These are phyloP conservation scores for Phaeotremella skinneri DNA, from an alignment of 768 basidiomycete species.

Conservation along the genomic window DNA sequence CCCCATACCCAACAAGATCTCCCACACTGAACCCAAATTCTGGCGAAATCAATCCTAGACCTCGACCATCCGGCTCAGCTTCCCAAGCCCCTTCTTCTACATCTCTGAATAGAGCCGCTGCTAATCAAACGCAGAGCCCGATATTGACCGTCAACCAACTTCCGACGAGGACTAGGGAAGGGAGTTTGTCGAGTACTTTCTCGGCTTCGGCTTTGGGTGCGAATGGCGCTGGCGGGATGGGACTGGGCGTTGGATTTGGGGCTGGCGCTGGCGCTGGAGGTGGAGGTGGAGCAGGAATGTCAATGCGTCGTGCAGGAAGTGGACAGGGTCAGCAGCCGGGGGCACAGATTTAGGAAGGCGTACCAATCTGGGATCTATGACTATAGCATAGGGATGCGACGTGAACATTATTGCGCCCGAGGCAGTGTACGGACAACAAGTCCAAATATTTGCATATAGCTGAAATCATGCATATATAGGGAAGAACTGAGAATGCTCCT, in stretches of 20 bases:
- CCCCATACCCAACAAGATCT: not conserved
- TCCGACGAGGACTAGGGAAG: constrained; percentile 1
- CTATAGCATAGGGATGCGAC: no score
- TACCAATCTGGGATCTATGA: not conserved
- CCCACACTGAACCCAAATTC: not conserved
- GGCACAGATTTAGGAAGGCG: not conserved
- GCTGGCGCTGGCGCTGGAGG: no score
- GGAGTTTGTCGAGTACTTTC: not conserved
- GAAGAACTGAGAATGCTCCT: no score
- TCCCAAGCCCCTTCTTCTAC: not conserved
- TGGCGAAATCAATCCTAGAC: not conserved
- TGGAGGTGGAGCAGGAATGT: no score
- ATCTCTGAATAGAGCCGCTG: not conserved
- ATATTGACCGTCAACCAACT: not conserved
- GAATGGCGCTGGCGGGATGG: not conserved
- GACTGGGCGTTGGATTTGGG: not conserved
- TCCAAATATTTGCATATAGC: no score
- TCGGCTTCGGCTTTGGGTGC: not conserved
- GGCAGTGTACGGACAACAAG: no score
- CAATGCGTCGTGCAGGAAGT: not conserved
- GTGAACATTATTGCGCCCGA: no score
- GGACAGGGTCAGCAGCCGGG: not conserved
- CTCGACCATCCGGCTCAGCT: not conserved
- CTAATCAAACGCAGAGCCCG: not conserved
- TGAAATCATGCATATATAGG: no score